Percentiles rank a stretch among this genome's conserved stretches.
Conservation (phyloP, 1,284 basidiomycete genomes). For the Cryptococcus neoformans region DNA sequence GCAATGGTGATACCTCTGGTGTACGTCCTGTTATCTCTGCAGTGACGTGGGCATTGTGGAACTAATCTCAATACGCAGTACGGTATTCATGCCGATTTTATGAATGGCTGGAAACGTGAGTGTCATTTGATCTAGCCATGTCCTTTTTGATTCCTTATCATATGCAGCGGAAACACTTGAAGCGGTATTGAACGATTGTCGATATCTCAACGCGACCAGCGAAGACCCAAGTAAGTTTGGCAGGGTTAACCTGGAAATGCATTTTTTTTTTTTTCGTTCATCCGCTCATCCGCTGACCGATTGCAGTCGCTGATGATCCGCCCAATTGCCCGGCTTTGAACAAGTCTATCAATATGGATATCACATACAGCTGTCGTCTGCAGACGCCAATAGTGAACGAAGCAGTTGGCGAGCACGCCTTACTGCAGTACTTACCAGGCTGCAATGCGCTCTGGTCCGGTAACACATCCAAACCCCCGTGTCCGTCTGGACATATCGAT, state of each 20-base stretch:
- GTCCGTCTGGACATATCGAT: conserved; percentile 17
- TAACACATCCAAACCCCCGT: conserved; percentile 15
- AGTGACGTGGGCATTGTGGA: neutral
- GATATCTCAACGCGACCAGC: conserved; percentile 24
- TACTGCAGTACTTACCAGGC: conserved; percentile 16
- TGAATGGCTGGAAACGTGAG: conserved; percentile 25
- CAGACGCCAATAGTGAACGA: conserved; percentile 23
- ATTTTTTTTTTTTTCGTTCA: too few relatives aligned
- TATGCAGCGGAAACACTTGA: conserved; percentile 12
- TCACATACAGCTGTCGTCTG: conserved; percentile 15
- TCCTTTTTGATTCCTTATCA: neutral
- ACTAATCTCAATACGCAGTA: neutral
- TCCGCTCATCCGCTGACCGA: neutral
- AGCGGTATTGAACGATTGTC: conserved; percentile 19
- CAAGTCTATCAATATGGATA: conserved; percentile 13
- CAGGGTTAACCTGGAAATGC: neutral
- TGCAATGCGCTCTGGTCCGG: conserved; percentile 25
- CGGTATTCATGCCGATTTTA: conserved; percentile 24
- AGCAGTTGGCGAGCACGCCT: conserved; percentile 9
- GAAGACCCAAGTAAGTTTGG: conserved; percentile 4
- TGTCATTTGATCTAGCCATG: neutral
- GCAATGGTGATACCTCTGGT: conserved; percentile 20
- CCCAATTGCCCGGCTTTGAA: conserved; percentile 19
- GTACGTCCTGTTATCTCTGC: neutral
- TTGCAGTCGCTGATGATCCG: conserved; percentile 7